Base-by-base conservation (phyloP, 73 alveolate species). In the Uronychia binucleata region DNA sequence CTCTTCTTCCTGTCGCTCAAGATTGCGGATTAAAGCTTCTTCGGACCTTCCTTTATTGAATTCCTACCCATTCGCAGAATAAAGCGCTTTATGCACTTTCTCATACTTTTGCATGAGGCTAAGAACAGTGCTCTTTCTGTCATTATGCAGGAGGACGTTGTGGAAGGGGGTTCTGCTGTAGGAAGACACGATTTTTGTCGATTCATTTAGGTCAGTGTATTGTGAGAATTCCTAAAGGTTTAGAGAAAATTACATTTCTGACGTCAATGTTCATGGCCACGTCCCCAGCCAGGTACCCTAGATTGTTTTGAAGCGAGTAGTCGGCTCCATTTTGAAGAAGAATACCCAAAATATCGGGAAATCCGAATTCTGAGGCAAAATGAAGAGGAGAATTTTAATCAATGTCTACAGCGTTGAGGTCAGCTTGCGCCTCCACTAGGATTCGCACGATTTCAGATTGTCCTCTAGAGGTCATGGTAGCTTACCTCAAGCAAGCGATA, bases 381-480 rank as follows among this genome's bases (percentile, higher is more conserved):
- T 97, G 99, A 19, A 97, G 84, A 0, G 99, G 97, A 29, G 98
- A 92, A 78, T 95, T 96, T 67, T 92, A 91, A 80, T 95, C 99
- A 84, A 86, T 93, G 87, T 97, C 99, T 78, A 91, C 82, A 1
- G 85, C 88, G 83, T 95, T 95, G 46, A 93, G 75, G 77, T 89
- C 83, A 30, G 98, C 97, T 25, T 93, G 91, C 58, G 93, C 94
- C 31, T 93, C 92, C 25, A 95, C 80, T 58, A 97, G 91, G 34
- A 96, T 74, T 76, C 93, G 86, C 75, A 94, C 93, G 57, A 95
- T 86, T 58, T 86, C 95, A 34, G 82, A 82, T 79, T 87, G 85
- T 13, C 98, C 98, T 90, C 98, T 88, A n/a, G n/a, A n/a, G n/a
- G n/a, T n/a, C n/a, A n/a, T n/a, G n/a, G n/a, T n/a, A n/a, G n/a